A percentile compares a stretch with the other conserved stretches of the same genome.
These are phyloP conservation scores for Bretschneidera sinensis DNA, from an alignment of 345 rosid species.

Conservation along the genomic window DNA sequence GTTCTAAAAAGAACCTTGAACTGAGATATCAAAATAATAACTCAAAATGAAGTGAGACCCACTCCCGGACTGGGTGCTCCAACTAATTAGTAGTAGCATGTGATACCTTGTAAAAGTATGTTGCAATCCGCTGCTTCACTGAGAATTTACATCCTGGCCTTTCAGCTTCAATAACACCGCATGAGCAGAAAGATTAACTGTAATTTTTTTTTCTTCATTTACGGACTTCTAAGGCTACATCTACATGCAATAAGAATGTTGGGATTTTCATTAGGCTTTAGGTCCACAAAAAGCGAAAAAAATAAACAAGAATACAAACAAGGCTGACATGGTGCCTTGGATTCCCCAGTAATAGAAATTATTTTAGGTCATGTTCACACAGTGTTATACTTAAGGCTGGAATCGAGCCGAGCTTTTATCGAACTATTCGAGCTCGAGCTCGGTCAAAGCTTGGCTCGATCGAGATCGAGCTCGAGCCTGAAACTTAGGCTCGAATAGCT, in stretches of 20 bases:
- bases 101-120: slow-evolving; percentile 85
- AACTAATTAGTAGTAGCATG: not conserved
- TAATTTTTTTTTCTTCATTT: slow-evolving; percentile 1
- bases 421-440: too few relatives aligned
- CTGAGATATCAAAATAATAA: not conserved
- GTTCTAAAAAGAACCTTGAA: slow-evolving; percentile 1
- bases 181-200: not conserved
- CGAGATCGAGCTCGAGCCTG: too few relatives aligned
- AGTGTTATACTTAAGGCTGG: too few relatives aligned
- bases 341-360: not conserved
- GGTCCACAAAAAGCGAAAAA: not conserved
- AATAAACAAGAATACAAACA: not conserved
- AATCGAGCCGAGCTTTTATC: too few relatives aligned
- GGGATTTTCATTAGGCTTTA: not conserved
- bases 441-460: too few relatives aligned
- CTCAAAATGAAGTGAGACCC: not conserved
- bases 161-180: slow-evolving; percentile 93
- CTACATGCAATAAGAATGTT: slow-evolving; percentile 6
- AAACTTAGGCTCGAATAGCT: too few relatives aligned
- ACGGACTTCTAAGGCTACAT: slow-evolving; percentile 6
- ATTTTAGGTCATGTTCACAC: not conserved
- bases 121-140: slow-evolving; percentile 67
- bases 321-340: too few relatives aligned
- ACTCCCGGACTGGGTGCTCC: slow-evolving; percentile 12
- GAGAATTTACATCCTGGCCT: slow-evolving; percentile 89